These are phyloP conservation scores for Aspergillus latus DNA, from an alignment of 2,329 filamentous ascomycete species.

Conservation along the genomic window DNA sequence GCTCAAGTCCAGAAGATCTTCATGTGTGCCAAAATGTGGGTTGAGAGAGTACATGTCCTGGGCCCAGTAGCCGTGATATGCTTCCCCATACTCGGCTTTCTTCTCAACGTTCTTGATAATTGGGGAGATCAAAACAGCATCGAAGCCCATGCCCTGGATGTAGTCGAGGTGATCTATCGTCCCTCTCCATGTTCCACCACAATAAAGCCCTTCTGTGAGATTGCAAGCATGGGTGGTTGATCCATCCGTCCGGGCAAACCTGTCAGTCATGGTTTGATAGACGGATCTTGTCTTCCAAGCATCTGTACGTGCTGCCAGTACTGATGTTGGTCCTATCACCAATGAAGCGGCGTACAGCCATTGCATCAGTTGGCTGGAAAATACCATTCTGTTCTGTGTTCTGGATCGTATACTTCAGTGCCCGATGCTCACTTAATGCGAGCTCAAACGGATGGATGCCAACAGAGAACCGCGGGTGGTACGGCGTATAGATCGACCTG, in stretches of 20 bases:
- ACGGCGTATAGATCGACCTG: not conserved
- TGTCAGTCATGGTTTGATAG: slow-evolving; percentile 50
- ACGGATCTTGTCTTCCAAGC: slow-evolving; percentile 46
- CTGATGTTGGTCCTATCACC: slow-evolving; percentile 12
- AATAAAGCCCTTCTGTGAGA: slow-evolving; percentile 40
- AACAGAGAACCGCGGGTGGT: no score
- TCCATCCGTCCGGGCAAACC: slow-evolving; percentile 46
- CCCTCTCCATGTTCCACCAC: slow-evolving; percentile 54
- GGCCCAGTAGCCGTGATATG: slow-evolving; percentile 55
- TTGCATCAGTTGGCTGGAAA: not conserved
- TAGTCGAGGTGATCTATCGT: slow-evolving; percentile 52
- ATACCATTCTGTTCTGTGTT: no score
- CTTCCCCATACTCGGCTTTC: slow-evolving; percentile 41
- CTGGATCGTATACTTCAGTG: not conserved
- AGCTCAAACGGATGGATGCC: not conserved
- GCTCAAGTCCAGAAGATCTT: slow-evolving; percentile 49
- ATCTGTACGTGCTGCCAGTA: slow-evolving; percentile 26
- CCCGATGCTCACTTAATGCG: not conserved
- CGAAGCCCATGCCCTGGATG: slow-evolving; percentile 52
- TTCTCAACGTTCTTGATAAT: slow-evolving; percentile 43
- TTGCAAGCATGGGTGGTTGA: slow-evolving; percentile 36
- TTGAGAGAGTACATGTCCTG: slow-evolving; percentile 51
- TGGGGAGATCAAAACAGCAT: slow-evolving; percentile 48
- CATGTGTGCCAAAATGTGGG: slow-evolving; percentile 49
- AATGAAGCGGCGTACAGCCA: slow-evolving; percentile 6